Base-by-base conservation (phyloP, 768 basidiomycete genomes). In the Pleurotus eryngii region DNA sequence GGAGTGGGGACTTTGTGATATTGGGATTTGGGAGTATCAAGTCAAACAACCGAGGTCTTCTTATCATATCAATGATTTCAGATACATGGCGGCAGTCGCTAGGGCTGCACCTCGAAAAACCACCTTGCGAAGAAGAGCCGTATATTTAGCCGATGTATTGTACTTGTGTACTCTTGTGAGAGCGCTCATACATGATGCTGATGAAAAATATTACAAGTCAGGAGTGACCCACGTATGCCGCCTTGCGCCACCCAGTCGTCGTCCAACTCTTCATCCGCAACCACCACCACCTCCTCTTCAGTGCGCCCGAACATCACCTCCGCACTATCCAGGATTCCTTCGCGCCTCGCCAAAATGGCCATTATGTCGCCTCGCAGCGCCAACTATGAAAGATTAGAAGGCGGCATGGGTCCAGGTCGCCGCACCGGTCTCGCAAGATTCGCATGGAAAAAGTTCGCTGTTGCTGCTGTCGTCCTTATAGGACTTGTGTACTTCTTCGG, bases 401-500 rank as follows among this genome's bases (percentile, higher is more conserved):
- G 65, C n/a, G 69, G 69, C n/a, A 75, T 82, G 69, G 84, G 85
- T 4, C 80, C 82, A 1, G 68, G 70, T 42, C 70, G 79, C 18
- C 70, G 79, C 18, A 59, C 60, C 20, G 60, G 42, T 15, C 61
- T 56, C 22, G 63, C 60, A 40, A 47, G 54, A 50, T 76, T 78
- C 58, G 74, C 68, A 17, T 90, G 89, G 89, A 89, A 83, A 69
- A 87, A 82, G 72, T 79, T 89, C 56, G 82, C 79, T 3, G 67
- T 89, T 5, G 86, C 76, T 3, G 85, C 83, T 51, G 76, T 68
- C 1, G 67, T 82, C 1, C 67, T 89, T 46, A 72, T 90, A 57
- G 77, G 72, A 7, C 65, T 89, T 45, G 81, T 91, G 24, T 92
- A 83, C 78, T 72, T 90, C 56, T 82, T 89, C 67, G 82, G 83